Evolutionary conservation across 805 yeast genomes (phyloP).

Genomic region (Suhomyces vadensis): DNA sequence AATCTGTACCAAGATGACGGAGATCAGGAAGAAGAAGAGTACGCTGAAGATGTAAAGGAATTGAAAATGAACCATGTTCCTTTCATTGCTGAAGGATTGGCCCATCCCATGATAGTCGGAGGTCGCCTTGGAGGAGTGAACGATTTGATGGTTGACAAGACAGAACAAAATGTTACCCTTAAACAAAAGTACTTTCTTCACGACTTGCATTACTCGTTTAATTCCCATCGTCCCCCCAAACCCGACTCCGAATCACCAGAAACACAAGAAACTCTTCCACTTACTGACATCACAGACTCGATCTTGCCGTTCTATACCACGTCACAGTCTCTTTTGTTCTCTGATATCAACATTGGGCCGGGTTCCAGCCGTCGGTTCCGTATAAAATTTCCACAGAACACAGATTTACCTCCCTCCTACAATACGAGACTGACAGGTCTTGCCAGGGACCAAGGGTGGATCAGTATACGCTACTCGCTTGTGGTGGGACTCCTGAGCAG

Average conservation of each 20-base stretch:
- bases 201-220: slow-evolving; percentile 36
- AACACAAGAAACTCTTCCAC: slow-evolving; percentile 11
- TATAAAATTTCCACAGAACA: slow-evolving; percentile 24
- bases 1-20: slow-evolving; percentile 22
- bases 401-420: slow-evolving; percentile 40
- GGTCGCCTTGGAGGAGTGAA: slow-evolving; percentile 40
- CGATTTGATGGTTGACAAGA: slow-evolving; percentile 28
- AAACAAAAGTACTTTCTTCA: slow-evolving; percentile 27
- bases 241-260: not conserved
- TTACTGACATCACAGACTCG: slow-evolving; percentile 30
- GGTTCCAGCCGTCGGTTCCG: slow-evolving; percentile 19
- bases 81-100: slow-evolving; percentile 21
- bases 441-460: slow-evolving; percentile 39
- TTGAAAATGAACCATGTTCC: slow-evolving; percentile 23
- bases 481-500: slow-evolving; percentile 34
- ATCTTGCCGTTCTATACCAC: slow-evolving; percentile 44
- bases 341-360: slow-evolving; percentile 27
- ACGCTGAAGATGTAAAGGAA: slow-evolving; percentile 26
- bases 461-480: slow-evolving; percentile 38
- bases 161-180: slow-evolving; percentile 15
- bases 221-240: slow-evolving; percentile 19
- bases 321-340: slow-evolving; percentile 39
- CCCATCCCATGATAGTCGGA: slow-evolving; percentile 25
- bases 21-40: slow-evolving; percentile 18
- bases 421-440: slow-evolving; percentile 43